Evolutionary conservation across 2,329 filamentous ascomycete species (phyloP), one percentile per base, ranked within the genome.

Genomic region (Aspergillus ibericus): DNA sequence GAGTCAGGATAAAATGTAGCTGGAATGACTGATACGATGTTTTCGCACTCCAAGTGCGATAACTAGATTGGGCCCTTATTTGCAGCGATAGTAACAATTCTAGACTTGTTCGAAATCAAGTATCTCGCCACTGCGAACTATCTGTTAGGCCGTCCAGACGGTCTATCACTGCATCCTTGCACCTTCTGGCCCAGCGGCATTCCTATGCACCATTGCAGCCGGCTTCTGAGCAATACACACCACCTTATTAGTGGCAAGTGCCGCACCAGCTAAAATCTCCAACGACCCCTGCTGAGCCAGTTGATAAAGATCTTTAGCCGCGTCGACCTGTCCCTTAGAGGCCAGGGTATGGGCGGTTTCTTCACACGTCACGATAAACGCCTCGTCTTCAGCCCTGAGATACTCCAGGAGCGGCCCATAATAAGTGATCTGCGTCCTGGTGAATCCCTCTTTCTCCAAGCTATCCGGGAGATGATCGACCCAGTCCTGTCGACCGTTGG

Each of bases 401-500:
- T 42, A 22, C n/a, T 58, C 40, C 6, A n/a, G 49, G 15, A 27
- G 40, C 1, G 29, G 25, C 13, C 40, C 20, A 48, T 58, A 53
- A 12, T 53, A 36, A 5, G 29, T 36, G 9, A 58, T 42, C 13
- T 47, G 22, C 1, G 55, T 18, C 6, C 34, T 13, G 2, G 18
- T 27, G 38, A 55, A 18, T 4, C 57, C 57, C 10, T 56, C 38
- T 20, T 47, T 47, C 13, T 27, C 36, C 20, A 56, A 40, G 2
- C 35, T 15, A 20, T n/a, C 16, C n/a, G 53, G 51, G 10, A 59
- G 53, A 4, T 48, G 38, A 2, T 48, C 15, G 1, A 55, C 48
- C 57, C 57, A 59, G 20, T 59, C 53, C 13, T 59, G 47, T 4
- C 57, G 53, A 2, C 53, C 53, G 13, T 32, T 42, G 1, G 57